These are phyloP conservation scores for Hirschioporus abietinus DNA, from an alignment of 768 basidiomycete genomes.

Conservation along the genomic window DNA sequence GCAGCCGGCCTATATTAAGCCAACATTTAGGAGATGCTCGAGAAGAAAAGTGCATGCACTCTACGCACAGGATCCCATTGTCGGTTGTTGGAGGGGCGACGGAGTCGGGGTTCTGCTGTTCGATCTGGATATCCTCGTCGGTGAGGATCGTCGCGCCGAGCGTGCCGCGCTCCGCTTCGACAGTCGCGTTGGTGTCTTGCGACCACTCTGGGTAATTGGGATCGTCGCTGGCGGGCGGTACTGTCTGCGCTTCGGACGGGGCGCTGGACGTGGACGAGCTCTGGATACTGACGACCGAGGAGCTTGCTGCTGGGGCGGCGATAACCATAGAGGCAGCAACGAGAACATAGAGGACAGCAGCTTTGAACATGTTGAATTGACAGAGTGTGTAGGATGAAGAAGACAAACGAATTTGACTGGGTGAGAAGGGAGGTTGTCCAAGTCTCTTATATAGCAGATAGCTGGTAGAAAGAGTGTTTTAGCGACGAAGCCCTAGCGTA, in stretches of 20 bases:
- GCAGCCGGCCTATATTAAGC: constrained; percentile 33
- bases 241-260: constrained; percentile 33
- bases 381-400: too few relatives aligned
- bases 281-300: not conserved
- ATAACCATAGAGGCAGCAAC: not conserved
- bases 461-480: too few relatives aligned
- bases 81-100: constrained; percentile 43
- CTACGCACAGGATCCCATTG: constrained; percentile 35
- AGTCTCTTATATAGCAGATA: not conserved
- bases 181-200: constrained; percentile 11
- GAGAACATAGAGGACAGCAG: not conserved
- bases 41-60: not conserved
- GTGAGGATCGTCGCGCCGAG: constrained; percentile 39
- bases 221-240: constrained; percentile 37
- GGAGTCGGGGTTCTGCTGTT: constrained; percentile 38
- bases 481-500: too few relatives aligned
- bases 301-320: not conserved
- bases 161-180: constrained; percentile 23
- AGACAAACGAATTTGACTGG: not conserved
- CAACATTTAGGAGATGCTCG: not conserved
- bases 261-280: constrained; percentile 20
- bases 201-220: constrained; percentile 41
- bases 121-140: constrained; percentile 35
- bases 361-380: not conserved
- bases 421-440: not conserved